phyloP scores from a whole-genome alignment of 1,284 basidiomycete species.

The Microbotryum lychnidis-dioicae region DNA sequence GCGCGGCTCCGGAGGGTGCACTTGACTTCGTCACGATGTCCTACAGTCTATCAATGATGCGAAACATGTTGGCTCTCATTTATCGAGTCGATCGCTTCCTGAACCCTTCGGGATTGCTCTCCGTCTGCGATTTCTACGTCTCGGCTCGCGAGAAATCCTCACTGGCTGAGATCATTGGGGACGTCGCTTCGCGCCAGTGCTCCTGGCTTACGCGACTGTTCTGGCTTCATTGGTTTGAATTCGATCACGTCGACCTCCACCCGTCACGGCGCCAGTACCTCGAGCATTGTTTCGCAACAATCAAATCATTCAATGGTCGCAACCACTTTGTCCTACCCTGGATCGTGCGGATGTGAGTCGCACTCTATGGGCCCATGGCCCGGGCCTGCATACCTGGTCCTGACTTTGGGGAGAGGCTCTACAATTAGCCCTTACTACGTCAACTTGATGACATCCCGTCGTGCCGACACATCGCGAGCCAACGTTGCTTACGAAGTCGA shows the following conservation, averaged over 20 bases:
- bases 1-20: conserved; percentile 50
- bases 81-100: conserved; percentile 65
- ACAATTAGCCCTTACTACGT: conserved; percentile 55
- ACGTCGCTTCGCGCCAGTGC: conserved; percentile 55
- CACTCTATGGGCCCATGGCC: background rate
- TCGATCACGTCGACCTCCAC: conserved; percentile 66
- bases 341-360: conserved; percentile 56
- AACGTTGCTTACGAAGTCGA: conserved; percentile 63
- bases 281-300: conserved; percentile 70
- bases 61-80: conserved; percentile 17
- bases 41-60: conserved; percentile 54
- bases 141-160: conserved; percentile 54
- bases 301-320: conserved; percentile 41
- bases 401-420: background rate
- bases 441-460: conserved; percentile 23
- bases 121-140: conserved; percentile 74
- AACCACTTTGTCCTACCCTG: conserved; percentile 63
- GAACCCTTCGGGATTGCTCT: conserved; percentile 58
- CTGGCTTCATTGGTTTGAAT: conserved; percentile 70
- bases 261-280: conserved; percentile 59
- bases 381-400: no score
- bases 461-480: conserved; percentile 50
- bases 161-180: conserved; percentile 53
- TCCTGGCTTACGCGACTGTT: conserved; percentile 69
- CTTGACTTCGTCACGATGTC: conserved; percentile 59